These are phyloP conservation scores for Candida sanyaensis DNA, from an alignment of 1,139 yeast species.

Conservation along the genomic window DNA sequence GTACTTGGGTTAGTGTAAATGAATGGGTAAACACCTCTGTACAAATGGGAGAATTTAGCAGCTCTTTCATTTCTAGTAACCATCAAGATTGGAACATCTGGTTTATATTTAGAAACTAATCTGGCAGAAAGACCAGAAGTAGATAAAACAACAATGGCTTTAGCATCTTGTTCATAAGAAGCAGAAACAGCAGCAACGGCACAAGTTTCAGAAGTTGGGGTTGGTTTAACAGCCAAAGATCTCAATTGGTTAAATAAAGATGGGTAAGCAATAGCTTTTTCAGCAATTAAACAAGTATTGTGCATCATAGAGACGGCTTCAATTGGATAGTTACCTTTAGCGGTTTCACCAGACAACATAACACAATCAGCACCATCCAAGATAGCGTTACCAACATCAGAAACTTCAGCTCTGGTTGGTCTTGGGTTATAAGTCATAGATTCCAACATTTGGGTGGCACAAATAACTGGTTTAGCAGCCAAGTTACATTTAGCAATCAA, in stretches of 20 bases:
- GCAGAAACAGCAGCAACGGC: slow-evolving; percentile 98
- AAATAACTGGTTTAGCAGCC: slow-evolving; percentile 99
- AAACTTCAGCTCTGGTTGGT: slow-evolving; percentile 99
- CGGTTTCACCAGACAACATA: slow-evolving; percentile 99
- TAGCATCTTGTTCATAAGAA: slow-evolving; percentile 93
- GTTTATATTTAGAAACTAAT: slow-evolving; percentile 96
- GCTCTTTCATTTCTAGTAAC: slow-evolving; percentile 93
- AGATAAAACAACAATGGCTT: slow-evolving; percentile 94
- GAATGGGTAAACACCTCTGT: slow-evolving; percentile 99
- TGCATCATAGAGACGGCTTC: slow-evolving; percentile 99
- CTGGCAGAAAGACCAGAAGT: slow-evolving; percentile 96
- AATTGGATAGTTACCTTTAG: slow-evolving; percentile 97
- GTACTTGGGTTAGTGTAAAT: slow-evolving; percentile 68
- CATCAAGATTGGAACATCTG: slow-evolving; percentile 96
- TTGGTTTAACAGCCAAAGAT: slow-evolving; percentile 82
- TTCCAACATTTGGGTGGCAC: slow-evolving; percentile 99
- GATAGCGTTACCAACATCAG: slow-evolving; percentile 98
- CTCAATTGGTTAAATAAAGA: slow-evolving; percentile 89
- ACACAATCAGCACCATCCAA: slow-evolving; percentile 99
- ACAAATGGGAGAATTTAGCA: slow-evolving; percentile 93
- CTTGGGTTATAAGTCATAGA: slow-evolving; percentile 99
- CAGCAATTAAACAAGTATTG: slow-evolving; percentile 95
- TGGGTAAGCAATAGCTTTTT: slow-evolving; percentile 91
- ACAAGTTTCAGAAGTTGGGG: slow-evolving; percentile 93
- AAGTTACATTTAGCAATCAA: slow-evolving; percentile 98